These are phyloP conservation scores for Corynascus novoguineensis DNA, from an alignment of 495 filamentous ascomycete species.

Conservation along the genomic window DNA sequence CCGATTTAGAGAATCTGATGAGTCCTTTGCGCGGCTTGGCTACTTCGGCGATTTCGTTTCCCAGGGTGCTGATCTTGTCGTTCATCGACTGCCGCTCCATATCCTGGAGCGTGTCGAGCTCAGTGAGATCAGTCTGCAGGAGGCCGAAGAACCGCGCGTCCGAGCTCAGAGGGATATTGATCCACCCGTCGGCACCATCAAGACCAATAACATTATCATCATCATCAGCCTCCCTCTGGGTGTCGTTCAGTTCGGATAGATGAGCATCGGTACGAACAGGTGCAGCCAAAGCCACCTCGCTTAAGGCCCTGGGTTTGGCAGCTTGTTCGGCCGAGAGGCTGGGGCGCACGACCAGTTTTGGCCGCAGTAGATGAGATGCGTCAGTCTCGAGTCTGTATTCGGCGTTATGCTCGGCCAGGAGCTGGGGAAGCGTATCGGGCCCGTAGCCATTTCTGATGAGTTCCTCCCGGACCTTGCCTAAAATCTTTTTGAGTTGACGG, in stretches of 20 bases:
- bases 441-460: constrained; percentile 56
- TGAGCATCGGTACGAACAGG: neutral
- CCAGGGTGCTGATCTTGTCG: constrained; percentile 49
- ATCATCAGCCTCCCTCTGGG: neutral
- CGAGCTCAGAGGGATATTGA: constrained; percentile 61
- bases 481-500: constrained; percentile 67
- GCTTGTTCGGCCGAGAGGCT: constrained; percentile 1
- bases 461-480: constrained; percentile 61
- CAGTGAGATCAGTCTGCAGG: constrained; percentile 55
- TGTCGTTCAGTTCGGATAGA: neutral
- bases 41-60: constrained; percentile 50
- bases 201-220: neutral
- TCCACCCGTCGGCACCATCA: constrained; percentile 25
- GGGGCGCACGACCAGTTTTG: constrained; percentile 27
- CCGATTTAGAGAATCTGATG: constrained; percentile 49
- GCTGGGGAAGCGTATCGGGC: constrained; percentile 49
- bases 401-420: constrained; percentile 42
- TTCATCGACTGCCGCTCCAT: constrained; percentile 52
- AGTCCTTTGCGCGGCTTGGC: constrained; percentile 45
- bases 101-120: constrained; percentile 54
- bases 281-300: constrained; percentile 3
- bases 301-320: neutral
- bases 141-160: constrained; percentile 65
- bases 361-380: constrained; percentile 23
- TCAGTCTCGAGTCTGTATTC: constrained; percentile 44